A percentile compares a stretch with the other conserved stretches of the same genome.
Conservation (phyloP, 176 grass and related monocot genomes). For the barley (Hordeum vulgare) region MorexV3_pseudomolecules_assembly NC_058522.1:454390309-454390808, state of each 20-base stretch:
- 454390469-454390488: background rate
- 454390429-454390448: background rate
- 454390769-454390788: background rate
- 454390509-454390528: background rate
- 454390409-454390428: background rate
- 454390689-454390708: background rate
- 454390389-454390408: background rate
- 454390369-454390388: background rate
- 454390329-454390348: background rate
- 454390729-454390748: background rate
- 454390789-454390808: too few relatives aligned
- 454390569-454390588: background rate
- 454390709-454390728: background rate
- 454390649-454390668: background rate
- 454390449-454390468: background rate
- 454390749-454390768: background rate
- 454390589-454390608: background rate
- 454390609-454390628: background rate
- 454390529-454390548: background rate
- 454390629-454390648: background rate
- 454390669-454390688: conserved; percentile 3
- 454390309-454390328: background rate
- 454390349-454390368: background rate
- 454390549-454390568: background rate
- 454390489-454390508: background rate